Base-by-base conservation (phyloP, 106 monocot species). In the Dioscorea dumetorum region DNA sequence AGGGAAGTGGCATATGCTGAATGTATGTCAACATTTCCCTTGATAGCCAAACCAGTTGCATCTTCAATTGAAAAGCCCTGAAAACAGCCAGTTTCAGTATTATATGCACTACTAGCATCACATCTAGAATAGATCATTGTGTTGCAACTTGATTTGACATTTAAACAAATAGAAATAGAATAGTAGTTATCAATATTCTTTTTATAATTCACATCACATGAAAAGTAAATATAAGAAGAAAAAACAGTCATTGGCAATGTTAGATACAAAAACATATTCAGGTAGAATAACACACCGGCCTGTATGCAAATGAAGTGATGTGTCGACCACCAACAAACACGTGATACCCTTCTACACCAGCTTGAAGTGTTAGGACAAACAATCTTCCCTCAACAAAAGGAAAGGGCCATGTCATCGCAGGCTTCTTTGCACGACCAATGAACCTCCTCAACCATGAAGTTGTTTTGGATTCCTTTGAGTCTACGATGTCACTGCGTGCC, bases 51-150 rank as follows among this genome's bases (percentile, higher is more conserved):
- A 54, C 94, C 94, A 8, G 94, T 94, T 63, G 90, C 90, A 83
- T 94, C 94, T 88, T 94, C 90, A 79, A 94, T 83, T 63, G 83
- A 72, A 64, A 94, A 94, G n/a, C 90, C 90, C 94, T 94, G 75
- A 15, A 56, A 68, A 71, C 62, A 48, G 19, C 48, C 70, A 28
- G 41, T 41, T 41, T 10, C 41, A 41, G 10, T 5, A 41, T 41
- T 41, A 41, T 41, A 41, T 41, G 10, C 10, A 41, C 10, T 41
- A 1, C 5, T 41, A 41, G 41, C 10, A 41, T 6, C 10, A 41
- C 41, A 41, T 41, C 0, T 41, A 41, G 41, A 41, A 41, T 41
- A 41, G 41, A 41, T 41, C 41, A 41, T 41, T 41, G 41, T 41
- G 41, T 41, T 41, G 41, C 41, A 34, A 34, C 34, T 34, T 34